These are phyloP conservation scores for Phytophthora macrochlamydospora DNA, from an alignment of 352 stramenopile species.

Conservation along the genomic window DNA sequence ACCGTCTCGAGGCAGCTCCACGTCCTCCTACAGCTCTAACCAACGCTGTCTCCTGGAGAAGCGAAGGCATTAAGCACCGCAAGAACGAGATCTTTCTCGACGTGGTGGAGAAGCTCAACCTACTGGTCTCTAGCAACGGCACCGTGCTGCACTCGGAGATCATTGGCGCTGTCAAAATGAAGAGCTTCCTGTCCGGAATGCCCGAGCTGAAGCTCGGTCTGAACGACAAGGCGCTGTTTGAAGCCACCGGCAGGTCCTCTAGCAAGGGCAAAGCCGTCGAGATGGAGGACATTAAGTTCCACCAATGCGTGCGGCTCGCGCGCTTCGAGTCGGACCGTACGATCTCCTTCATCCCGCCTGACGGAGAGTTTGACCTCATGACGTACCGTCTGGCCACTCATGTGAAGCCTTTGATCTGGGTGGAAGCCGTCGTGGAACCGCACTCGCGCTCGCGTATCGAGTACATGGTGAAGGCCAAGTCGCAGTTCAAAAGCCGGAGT, in stretches of 20 bases:
- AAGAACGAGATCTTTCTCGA: conserved; percentile 99
- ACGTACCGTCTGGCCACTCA: conserved; percentile 98
- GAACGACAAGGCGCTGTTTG: conserved; percentile 99
- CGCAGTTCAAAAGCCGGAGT: conserved; percentile 98
- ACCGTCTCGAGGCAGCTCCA: conserved; percentile 92
- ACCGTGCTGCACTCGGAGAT: conserved; percentile 99
- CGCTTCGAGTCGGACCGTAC: conserved; percentile 99
- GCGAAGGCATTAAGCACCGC: conserved; percentile 99
- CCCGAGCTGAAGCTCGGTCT: conserved; percentile 99
- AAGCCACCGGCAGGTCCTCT: conserved; percentile 92
- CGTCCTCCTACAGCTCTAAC: conserved; percentile 96
- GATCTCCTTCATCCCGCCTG: conserved; percentile 99
- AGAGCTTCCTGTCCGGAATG: conserved; percentile 99
- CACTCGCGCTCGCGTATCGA: conserved; percentile 97
- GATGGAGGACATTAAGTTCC: conserved; percentile 99
- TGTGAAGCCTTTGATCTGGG: conserved; percentile 99
- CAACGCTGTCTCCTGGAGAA: conserved; percentile 99
- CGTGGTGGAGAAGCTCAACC: conserved; percentile 98
- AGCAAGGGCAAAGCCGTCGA: conserved; percentile 97
- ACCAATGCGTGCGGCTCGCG: conserved; percentile 98
- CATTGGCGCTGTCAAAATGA: conserved; percentile 98
- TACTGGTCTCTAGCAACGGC: conserved; percentile 96
- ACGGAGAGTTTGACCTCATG: conserved; percentile 99
- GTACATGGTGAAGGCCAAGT: conserved; percentile 99
- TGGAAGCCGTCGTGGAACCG: conserved; percentile 98